A percentile compares a stretch with the other conserved stretches of the same genome.
Conservation (phyloP, 2,329 filamentous ascomycete species). For the Fonsecaea nubica region DNA sequence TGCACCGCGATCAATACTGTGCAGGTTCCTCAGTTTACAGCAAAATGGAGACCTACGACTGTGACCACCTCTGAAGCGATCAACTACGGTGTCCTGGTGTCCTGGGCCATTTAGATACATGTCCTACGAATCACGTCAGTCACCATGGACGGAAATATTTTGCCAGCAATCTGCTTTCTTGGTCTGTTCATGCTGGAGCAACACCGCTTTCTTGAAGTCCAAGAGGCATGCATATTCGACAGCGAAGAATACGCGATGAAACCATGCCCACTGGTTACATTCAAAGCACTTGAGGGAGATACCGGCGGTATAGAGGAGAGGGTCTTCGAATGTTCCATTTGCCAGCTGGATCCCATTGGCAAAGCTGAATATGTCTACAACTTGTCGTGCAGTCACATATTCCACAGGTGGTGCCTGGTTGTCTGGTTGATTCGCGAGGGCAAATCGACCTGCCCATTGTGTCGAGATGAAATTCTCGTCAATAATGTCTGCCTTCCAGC, state of each 20-base stretch:
- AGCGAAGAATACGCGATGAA: slow-evolving; percentile 6
- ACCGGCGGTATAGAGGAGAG: neutral
- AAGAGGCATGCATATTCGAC: slow-evolving; percentile 24
- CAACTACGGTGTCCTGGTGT: slow-evolving; percentile 18
- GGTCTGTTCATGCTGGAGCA: slow-evolving; percentile 24
- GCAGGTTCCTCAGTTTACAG: slow-evolving; percentile 3
- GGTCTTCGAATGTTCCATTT: slow-evolving; percentile 21
- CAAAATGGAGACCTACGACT: neutral
- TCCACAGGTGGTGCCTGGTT: slow-evolving; percentile 25
- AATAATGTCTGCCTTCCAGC: slow-evolving; percentile 7
- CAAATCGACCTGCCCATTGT: slow-evolving; percentile 13
- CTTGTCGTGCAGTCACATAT: slow-evolving; percentile 22
- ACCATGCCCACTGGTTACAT: slow-evolving; percentile 14
- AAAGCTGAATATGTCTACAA: slow-evolving; percentile 18
- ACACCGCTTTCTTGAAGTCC: slow-evolving; percentile 25
- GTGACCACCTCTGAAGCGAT: slow-evolving; percentile 8
- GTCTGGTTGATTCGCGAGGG: slow-evolving; percentile 14
- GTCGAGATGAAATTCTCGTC: slow-evolving; percentile 18
- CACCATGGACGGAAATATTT: slow-evolving; percentile 14
- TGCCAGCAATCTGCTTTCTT: slow-evolving; percentile 24
- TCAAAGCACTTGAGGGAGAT: slow-evolving; percentile 1
- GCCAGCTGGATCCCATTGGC: slow-evolving; percentile 25
- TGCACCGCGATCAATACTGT: slow-evolving; percentile 11
- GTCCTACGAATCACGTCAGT: slow-evolving; percentile 21
- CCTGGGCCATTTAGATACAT: slow-evolving; percentile 28